Evolutionary conservation across 2,329 filamentous ascomycete species (phyloP).

Genomic region (Phymatotrichopsis omnivora): DNA sequence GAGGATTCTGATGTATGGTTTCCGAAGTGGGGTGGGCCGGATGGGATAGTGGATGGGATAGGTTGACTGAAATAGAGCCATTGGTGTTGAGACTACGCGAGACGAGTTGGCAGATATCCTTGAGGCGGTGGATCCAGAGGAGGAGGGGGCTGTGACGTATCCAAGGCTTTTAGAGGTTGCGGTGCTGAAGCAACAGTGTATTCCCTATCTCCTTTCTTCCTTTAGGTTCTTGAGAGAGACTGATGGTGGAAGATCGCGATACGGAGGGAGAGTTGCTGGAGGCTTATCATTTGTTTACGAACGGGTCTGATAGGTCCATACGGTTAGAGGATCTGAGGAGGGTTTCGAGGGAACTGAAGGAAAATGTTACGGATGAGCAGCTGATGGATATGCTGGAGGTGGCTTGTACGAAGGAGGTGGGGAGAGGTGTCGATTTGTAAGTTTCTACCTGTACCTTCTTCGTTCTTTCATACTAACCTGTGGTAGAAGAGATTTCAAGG

Average conservation of each 20-base stretch:
- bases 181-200: constrained; percentile 48
- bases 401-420: constrained; percentile 69
- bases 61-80: constrained; percentile 48
- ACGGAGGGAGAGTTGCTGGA: constrained; percentile 63
- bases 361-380: constrained; percentile 72
- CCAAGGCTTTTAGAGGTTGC: constrained; percentile 77
- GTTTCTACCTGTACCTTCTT: too few species aligned
- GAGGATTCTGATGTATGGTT: constrained; percentile 58
- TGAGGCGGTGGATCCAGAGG: constrained; percentile 71
- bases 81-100: constrained; percentile 59
- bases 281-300: constrained; percentile 72
- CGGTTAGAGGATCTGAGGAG: constrained; percentile 66
- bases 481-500: constrained; percentile 68
- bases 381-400: constrained; percentile 91
- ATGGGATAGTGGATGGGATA: neutral
- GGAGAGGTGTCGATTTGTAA: constrained; percentile 52
- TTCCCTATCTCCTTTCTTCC: neutral
- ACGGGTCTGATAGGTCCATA: constrained; percentile 52
- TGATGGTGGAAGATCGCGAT: constrained; percentile 38
- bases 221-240: constrained; percentile 15
- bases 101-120: constrained; percentile 67
- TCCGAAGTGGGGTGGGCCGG: constrained; percentile 4
- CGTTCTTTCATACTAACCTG: too few species aligned
- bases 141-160: constrained; percentile 67
- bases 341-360: constrained; percentile 71